These are phyloP conservation scores for Wallacemonas sp. DNA, from an alignment of 208 protist species.

Conservation along the genomic window DNA sequence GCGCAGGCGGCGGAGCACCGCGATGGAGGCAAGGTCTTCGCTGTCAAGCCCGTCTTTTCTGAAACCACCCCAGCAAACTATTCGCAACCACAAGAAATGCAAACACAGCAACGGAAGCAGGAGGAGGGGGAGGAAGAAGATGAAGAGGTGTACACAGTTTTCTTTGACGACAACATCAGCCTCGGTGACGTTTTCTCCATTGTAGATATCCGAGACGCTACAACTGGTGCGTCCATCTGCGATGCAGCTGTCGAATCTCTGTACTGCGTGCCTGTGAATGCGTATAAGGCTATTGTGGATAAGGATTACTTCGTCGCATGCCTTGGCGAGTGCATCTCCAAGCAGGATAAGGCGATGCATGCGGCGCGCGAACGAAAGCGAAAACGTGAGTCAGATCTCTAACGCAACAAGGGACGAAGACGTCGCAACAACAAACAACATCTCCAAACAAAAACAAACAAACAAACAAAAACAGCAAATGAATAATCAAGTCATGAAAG, in stretches of 20 bases:
- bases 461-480: slow-evolving; percentile 11
- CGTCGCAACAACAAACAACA: neutral
- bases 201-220: slow-evolving; percentile 75
- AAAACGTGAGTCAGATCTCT: too few relatives aligned
- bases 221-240: slow-evolving; percentile 39
- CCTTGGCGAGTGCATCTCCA: slow-evolving; percentile 38
- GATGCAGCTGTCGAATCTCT: slow-evolving; percentile 45
- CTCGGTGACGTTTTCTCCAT: slow-evolving; percentile 84
- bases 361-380: neutral
- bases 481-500: neutral
- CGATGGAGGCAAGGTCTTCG: slow-evolving; percentile 82
- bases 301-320: slow-evolving; percentile 83
- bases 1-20: slow-evolving; percentile 75
- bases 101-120: neutral
- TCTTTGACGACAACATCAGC: slow-evolving; percentile 92
- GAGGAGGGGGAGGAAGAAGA: slow-evolving; percentile 13
- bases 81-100: too few relatives aligned
- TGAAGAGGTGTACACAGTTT: slow-evolving; percentile 54
- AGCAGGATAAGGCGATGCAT: slow-evolving; percentile 31
- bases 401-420: neutral
- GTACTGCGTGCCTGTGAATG: slow-evolving; percentile 78
- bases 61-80: neutral
- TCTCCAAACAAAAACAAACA: neutral
- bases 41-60: slow-evolving; percentile 25
- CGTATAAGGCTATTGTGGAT: slow-evolving; percentile 81